Percentiles rank a stretch among this genome's conserved stretches.
phyloP scores from a whole-genome alignment of 305 asterid genomes.

The Nicotiana rustica region DNA sequence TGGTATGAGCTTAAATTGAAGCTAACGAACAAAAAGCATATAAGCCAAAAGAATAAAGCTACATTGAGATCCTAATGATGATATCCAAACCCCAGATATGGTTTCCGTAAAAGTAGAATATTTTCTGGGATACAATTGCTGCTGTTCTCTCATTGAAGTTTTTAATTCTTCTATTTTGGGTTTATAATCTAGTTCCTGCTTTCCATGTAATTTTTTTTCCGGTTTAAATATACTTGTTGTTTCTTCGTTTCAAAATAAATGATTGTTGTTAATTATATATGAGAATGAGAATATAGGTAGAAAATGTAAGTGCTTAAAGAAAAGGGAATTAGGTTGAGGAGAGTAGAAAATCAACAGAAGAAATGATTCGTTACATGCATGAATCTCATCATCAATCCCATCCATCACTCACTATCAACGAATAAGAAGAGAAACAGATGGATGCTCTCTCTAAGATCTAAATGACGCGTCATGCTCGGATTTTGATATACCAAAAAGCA shows the following conservation, averaged over 20 bases:
- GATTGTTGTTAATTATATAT: too few relatives aligned
- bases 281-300: background rate
- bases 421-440: constrained; percentile 18
- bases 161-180: too few relatives aligned
- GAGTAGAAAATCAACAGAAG: background rate
- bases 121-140: background rate
- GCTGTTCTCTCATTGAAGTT: background rate
- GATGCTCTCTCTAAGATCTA: constrained; percentile 41
- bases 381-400: constrained; percentile 52
- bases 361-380: constrained; percentile 44
- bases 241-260: too few relatives aligned
- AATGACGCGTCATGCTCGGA: constrained; percentile 61
- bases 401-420: constrained; percentile 48
- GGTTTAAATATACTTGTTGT: too few relatives aligned
- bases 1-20: background rate
- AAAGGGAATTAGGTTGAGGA: background rate
- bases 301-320: background rate
- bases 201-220: too few relatives aligned
- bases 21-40: constrained; percentile 14
- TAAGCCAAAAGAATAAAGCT: constrained; percentile 5
- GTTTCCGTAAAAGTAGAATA: background rate
- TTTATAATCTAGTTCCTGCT: background rate
- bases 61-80: too few relatives aligned
- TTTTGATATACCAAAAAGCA: constrained; percentile 49
- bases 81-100: background rate